Evolutionary conservation across 2,329 filamentous ascomycete genomes (phyloP), one percentile per base, ranked within the genome.

Genomic region (Paecilomyces dactylethromorphus): DNA sequence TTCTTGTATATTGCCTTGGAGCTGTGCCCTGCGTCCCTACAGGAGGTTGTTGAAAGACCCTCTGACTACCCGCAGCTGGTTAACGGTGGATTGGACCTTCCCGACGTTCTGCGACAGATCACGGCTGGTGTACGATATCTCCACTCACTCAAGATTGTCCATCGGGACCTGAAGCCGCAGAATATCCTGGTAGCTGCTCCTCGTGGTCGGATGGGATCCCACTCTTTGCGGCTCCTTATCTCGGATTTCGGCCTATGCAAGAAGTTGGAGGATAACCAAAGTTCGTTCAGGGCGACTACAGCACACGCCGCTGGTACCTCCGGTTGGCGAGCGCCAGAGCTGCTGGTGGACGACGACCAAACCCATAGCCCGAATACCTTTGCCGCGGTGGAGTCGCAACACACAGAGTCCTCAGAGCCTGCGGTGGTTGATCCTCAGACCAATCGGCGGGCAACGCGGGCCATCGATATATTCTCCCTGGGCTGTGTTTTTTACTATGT

Each of bases 401-500:
- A 74, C 62, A 74, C 71, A 45, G 77, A 76, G 65, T 76, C 77
- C 1, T 80, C 77, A 2, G 78, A 81, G 60, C 78, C 78, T 1
- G 75, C 78, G 12, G 83, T 85, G 18, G 78, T 85, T 21, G 72
- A 83, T 79, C 76, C 81, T 68, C 65, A 81, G 55, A 81, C 79
- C 3, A 86, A 85, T 65, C 87, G 92, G 60, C 89, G 94, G 56
- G 93, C 95, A 6, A 99, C 96, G 53, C 88, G 94, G 53, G 91
- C 94, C 8, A 97, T 97, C 61, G 94, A 99, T 71, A 96, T 99
- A 26, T 99, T 99, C 78, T 96, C 92, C 0, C 83, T 99, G 35
- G 94, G 94, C 1, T 88, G 96, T 56, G 92, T 99, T n/a, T 99
- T 97, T 79, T 97, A 92, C 78, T 99, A 97, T 72, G 92, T 97